phyloP scores from a whole-genome alignment of 805 yeast species.

The Maudiozyma turicensis region DNA sequence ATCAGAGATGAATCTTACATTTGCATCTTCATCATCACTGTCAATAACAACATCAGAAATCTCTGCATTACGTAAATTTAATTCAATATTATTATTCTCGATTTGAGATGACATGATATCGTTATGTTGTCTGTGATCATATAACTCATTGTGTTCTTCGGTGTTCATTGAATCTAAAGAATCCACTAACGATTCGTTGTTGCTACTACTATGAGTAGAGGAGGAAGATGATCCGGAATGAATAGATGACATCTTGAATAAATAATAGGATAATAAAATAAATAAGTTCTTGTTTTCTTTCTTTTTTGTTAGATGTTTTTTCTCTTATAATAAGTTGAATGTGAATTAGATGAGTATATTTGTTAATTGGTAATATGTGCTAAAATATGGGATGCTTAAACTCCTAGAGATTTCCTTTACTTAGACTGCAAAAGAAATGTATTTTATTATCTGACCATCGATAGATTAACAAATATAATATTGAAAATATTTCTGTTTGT shows the following conservation, averaged over 20 bases:
- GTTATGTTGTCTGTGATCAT: conserved; percentile 42
- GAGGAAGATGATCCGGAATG: conserved; percentile 2
- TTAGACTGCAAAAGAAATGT: conserved; percentile 1
- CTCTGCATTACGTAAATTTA: background rate
- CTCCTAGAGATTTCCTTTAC: background rate
- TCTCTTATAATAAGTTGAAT: background rate
- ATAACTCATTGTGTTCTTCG: conserved; percentile 31
- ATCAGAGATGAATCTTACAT: background rate
- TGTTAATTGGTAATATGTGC: background rate
- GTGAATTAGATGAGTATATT: background rate
- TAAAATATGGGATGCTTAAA: background rate
- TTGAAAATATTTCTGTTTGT: background rate
- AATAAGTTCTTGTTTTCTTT: background rate
- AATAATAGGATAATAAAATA: background rate
- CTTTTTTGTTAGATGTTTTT: background rate
- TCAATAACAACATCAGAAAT: conserved; percentile 1
- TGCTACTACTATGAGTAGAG: background rate
- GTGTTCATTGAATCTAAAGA: conserved; percentile 32
- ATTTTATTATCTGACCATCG: background rate
- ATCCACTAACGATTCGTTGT: conserved; percentile 11
- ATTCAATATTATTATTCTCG: conserved; percentile 4
- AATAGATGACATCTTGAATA: conserved; percentile 2
- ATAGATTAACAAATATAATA: background rate
- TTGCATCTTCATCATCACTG: background rate
- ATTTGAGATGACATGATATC: conserved; percentile 32